Conservation (phyloP, 495 filamentous ascomycete species). For the Terfezia boudieri region DNA sequence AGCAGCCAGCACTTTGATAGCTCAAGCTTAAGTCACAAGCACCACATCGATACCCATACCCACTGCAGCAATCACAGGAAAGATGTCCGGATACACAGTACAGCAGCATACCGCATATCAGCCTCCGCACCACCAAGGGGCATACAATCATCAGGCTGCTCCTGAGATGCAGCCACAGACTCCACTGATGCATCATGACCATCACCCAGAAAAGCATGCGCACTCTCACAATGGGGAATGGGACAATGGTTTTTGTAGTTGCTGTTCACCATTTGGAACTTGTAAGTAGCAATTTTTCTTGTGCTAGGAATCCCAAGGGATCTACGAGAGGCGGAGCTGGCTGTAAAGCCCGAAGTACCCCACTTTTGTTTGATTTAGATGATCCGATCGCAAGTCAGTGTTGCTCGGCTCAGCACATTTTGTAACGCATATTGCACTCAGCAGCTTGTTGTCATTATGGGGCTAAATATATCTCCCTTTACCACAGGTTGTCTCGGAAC, state of each 20-base stretch:
- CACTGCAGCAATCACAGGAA: no score
- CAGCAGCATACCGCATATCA: neutral
- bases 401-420: no score
- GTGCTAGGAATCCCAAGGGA: no score
- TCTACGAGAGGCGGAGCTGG: no score
- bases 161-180: neutral
- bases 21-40: no score
- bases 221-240: neutral
- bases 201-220: neutral
- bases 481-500: constrained; percentile 8
- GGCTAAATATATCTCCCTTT: neutral
- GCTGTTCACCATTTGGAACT: neutral
- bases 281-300: neutral
- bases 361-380: no score
- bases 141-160: neutral
- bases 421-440: no score
- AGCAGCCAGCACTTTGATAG: no score
- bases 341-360: no score
- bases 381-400: no score
- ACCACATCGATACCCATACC: no score
- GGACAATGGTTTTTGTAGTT: neutral
- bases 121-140: neutral
- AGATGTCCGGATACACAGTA: neutral
- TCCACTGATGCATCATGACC: neutral
- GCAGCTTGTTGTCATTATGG: no score